These are phyloP conservation scores for Mytilinidion resinicola DNA, from an alignment of 495 filamentous ascomycete species.

Conservation along the genomic window DNA sequence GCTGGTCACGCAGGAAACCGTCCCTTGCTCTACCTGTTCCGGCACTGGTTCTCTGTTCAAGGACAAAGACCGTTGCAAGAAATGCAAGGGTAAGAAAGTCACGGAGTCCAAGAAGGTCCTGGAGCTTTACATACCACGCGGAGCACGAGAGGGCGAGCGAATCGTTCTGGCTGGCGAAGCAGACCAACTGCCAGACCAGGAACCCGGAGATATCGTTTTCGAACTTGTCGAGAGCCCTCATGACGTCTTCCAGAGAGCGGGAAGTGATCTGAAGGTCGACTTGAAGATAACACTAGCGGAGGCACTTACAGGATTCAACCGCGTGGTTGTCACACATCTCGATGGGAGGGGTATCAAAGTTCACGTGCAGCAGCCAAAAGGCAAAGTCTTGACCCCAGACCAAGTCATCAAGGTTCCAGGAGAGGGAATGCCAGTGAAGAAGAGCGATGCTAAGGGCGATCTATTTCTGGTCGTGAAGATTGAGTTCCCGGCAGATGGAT, in stretches of 20 bases:
- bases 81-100: constrained; percentile 88
- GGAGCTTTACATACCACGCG: constrained; percentile 91
- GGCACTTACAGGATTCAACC: constrained; percentile 79
- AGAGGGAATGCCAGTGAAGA: constrained; percentile 92
- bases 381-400: constrained; percentile 69
- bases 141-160: constrained; percentile 77
- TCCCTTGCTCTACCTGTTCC: constrained; percentile 69
- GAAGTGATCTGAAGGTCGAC: constrained; percentile 73
- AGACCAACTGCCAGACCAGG: constrained; percentile 84
- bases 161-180: constrained; percentile 92
- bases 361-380: constrained; percentile 58
- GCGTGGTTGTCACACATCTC: constrained; percentile 85
- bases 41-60: constrained; percentile 77
- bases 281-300: constrained; percentile 77
- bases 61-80: constrained; percentile 95
- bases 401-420: constrained; percentile 77
- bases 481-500: constrained; percentile 80
- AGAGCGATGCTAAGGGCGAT: constrained; percentile 74
- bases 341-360: constrained; percentile 88
- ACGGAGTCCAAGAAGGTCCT: constrained; percentile 81
- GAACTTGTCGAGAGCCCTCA: constrained; percentile 75
- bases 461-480: constrained; percentile 81
- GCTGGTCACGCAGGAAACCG: constrained; percentile 67
- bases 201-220: constrained; percentile 91
- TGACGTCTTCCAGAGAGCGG: constrained; percentile 69